phyloP scores from a whole-genome alignment of 2,329 filamentous ascomycete genomes.

The Fusarium longipes region DNA sequence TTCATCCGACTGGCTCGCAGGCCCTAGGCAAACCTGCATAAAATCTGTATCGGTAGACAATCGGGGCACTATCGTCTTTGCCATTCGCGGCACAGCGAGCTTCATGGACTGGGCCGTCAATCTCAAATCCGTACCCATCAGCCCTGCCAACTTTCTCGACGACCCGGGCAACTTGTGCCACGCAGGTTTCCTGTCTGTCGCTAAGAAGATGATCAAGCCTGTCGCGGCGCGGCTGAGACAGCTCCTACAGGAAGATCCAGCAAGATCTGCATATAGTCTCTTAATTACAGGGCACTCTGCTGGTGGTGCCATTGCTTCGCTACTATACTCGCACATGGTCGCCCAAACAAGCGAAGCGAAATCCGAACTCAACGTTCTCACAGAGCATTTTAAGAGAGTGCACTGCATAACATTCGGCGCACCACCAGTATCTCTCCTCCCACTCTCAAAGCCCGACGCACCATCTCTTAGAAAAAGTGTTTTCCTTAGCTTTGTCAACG shows the following conservation, averaged over 20 bases:
- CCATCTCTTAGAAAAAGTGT: constrained; percentile 70
- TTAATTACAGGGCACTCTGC: constrained; percentile 89
- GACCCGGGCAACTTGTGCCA: constrained; percentile 83
- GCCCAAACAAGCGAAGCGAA: constrained; percentile 62
- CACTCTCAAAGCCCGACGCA: constrained; percentile 69
- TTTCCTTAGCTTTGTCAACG: constrained; percentile 85
- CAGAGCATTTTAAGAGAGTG: constrained; percentile 78
- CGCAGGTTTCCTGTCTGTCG: constrained; percentile 81
- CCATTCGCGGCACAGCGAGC: constrained; percentile 82
- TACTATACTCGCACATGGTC: constrained; percentile 87
- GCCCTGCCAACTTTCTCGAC: constrained; percentile 78
- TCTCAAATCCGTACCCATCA: constrained; percentile 73
- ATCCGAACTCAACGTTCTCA: constrained; percentile 77
- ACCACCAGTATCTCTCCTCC: constrained; percentile 79
- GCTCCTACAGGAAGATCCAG: constrained; percentile 77
- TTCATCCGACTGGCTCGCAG: constrained; percentile 75
- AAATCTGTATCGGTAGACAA: constrained; percentile 83
- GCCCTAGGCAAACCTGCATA: constrained; percentile 88
- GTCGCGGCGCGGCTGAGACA: constrained; percentile 77
- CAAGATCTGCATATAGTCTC: constrained; percentile 73
- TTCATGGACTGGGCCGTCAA: constrained; percentile 92
- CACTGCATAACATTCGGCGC: constrained; percentile 91
- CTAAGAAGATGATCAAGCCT: constrained; percentile 77
- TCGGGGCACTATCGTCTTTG: constrained; percentile 83
- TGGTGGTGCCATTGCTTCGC: constrained; percentile 82